These are phyloP conservation scores for Coemansia sp. DNA, from an alignment of 192 early-diverging fungal species.

Conservation along the genomic window DNA sequence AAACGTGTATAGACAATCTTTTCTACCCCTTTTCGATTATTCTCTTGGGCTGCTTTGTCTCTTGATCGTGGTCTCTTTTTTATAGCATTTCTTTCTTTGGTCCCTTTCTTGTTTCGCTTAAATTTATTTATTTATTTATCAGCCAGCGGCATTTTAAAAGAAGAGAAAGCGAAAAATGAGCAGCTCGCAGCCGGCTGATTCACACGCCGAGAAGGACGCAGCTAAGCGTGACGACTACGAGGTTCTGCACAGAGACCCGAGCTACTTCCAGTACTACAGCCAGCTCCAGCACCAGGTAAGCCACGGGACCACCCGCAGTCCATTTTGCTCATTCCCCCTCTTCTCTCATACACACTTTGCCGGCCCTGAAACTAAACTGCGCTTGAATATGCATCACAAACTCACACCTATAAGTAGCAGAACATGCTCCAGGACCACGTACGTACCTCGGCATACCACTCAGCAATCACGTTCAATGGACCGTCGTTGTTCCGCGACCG, in stretches of 20 bases:
- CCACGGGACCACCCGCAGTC: no score
- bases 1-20: no score
- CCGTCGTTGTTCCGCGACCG: conserved; percentile 73
- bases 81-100: no score
- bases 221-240: conserved; percentile 41
- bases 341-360: no score
- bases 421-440: conserved; percentile 98
- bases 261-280: conserved; percentile 53
- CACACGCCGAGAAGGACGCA: not conserved
- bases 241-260: conserved; percentile 42
- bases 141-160: not conserved
- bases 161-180: conserved; percentile 1
- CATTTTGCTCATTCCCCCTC: no score
- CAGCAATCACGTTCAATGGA: conserved; percentile 83
- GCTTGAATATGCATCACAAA: not conserved
- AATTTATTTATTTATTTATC: no score
- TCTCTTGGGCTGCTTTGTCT: no score
- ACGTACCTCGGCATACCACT: conserved; percentile 91
- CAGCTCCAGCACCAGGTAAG: conserved; percentile 53
- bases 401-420: no score
- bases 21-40: no score
- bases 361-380: not conserved
- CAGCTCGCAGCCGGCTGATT: conserved; percentile 1
- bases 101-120: no score
- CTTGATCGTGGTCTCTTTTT: no score